These are phyloP conservation scores for Hypoxylon fuscum DNA, from an alignment of 495 filamentous ascomycete species.

Conservation along the genomic window DNA sequence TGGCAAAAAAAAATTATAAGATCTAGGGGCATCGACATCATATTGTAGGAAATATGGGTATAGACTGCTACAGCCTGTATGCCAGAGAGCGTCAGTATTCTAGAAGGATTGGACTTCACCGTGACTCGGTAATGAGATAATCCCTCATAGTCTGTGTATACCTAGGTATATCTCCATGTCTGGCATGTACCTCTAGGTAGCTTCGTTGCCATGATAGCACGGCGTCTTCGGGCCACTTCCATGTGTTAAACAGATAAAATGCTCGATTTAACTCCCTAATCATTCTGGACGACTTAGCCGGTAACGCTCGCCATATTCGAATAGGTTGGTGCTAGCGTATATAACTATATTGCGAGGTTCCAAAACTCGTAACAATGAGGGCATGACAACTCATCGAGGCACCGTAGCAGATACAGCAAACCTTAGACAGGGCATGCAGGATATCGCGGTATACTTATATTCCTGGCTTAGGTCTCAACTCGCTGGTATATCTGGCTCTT, in stretches of 20 bases:
- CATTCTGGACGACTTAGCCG: too few relatives aligned
- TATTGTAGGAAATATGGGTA: too few relatives aligned
- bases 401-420: constrained; percentile 1
- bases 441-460: constrained; percentile 21
- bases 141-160: too few relatives aligned
- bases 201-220: background rate
- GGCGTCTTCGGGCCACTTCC: background rate
- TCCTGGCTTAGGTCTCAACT: background rate
- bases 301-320: background rate
- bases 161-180: background rate
- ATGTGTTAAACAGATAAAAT: background rate
- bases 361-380: background rate
- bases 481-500: background rate
- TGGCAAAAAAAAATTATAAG: too few relatives aligned
- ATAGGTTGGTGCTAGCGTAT: background rate
- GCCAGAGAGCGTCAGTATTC: too few relatives aligned
- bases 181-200: background rate
- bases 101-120: too few relatives aligned
- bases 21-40: too few relatives aligned
- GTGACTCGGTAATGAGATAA: too few relatives aligned
- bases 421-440: background rate
- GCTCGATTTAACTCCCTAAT: background rate
- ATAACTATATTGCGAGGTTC: constrained; percentile 2
- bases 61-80: too few relatives aligned
- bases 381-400: background rate